phyloP scores from a whole-genome alignment of 306 rosid species.

The Adenanthera pavonina region DNA sequence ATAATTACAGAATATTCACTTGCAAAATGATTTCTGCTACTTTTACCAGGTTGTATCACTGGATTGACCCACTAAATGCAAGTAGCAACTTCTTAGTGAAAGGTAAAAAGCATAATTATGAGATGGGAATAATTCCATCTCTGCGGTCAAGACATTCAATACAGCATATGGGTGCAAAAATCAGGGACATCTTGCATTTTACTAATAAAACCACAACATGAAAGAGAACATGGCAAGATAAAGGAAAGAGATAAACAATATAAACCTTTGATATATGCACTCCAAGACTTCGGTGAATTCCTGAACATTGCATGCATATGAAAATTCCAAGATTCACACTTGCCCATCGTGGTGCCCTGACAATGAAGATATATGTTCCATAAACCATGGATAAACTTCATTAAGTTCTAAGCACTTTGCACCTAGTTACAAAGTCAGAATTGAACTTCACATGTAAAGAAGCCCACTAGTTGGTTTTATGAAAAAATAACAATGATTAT shows the following conservation, averaged over 20 bases:
- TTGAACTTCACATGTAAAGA: not conserved
- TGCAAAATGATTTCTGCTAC: not conserved
- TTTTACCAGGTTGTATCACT: conserved; percentile 4
- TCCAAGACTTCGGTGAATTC: conserved; percentile 95
- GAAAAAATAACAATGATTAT: not conserved
- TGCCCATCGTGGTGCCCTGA: conserved; percentile 99
- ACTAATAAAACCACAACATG: not conserved
- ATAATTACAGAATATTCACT: not conserved
- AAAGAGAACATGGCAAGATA: conserved; percentile 1
- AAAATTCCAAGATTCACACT: conserved; percentile 93
- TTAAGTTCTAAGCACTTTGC: not conserved
- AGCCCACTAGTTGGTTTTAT: not conserved
- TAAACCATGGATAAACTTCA: conserved; percentile 20
- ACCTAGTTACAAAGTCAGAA: conserved; percentile 1
- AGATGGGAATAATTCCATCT: not conserved
- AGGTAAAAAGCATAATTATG: too few species aligned
- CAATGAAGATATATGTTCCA: conserved; percentile 9
- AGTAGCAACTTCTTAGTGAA: not conserved
- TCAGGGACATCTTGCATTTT: not conserved
- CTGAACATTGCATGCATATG: conserved; percentile 96
- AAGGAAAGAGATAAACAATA: not conserved
- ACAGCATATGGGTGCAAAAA: not conserved
- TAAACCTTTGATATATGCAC: conserved; percentile 93
- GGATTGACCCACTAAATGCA: not conserved
- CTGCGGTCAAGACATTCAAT: not conserved